Evolutionary conservation across 2,329 filamentous ascomycete species (phyloP), one percentile per base, ranked within the genome.

Genomic region (Bipolaris gigantea): DNA sequence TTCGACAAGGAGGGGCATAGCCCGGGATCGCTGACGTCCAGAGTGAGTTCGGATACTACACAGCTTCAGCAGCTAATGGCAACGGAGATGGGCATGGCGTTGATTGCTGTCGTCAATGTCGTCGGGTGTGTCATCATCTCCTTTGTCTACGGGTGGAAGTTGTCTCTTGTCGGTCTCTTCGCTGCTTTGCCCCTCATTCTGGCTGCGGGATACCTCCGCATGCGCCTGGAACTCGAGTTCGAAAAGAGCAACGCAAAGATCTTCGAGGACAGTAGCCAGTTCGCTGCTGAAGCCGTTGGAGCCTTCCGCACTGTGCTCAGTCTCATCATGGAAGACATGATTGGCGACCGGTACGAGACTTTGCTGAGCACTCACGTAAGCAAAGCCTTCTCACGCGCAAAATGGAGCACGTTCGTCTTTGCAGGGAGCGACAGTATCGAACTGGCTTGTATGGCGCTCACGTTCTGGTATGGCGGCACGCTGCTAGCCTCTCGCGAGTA

Each of bases 91-190:
- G 81, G 63, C 3, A 53, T 80, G 43, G 78, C 85, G 2, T 79
- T 89, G 59, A 83, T 86, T 18, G 84, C 86, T 8, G 66, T 88
- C 19, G 87, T 90, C 67, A 87, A 83, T 44, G 73, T 92, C 3
- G 63, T 84, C 8, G 89, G 88, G 0, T 84, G 83, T 7, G 73
- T 90, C 13, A 76, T 81, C 39, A 87, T 92, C 47, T 81, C 87
- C 1, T 91, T 90, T 63, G 77, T 81, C 4, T 90, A 88, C 67
- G 87, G 87, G 1, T 92, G 89, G 89, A 92, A 91, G 69, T 78
- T 93, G 8, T 84, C 86, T 0, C 75, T 91, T 0, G 85, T 92
- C 0, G 81, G 83, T 0, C 76, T 85, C 8, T 88, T 85, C 61
- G 83, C 88, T 1, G 76, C 78, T 0, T 69, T 83, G 49, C 83